These are phyloP conservation scores for Cerrena zonata DNA, from an alignment of 1,284 basidiomycete genomes.

Conservation along the genomic window DNA sequence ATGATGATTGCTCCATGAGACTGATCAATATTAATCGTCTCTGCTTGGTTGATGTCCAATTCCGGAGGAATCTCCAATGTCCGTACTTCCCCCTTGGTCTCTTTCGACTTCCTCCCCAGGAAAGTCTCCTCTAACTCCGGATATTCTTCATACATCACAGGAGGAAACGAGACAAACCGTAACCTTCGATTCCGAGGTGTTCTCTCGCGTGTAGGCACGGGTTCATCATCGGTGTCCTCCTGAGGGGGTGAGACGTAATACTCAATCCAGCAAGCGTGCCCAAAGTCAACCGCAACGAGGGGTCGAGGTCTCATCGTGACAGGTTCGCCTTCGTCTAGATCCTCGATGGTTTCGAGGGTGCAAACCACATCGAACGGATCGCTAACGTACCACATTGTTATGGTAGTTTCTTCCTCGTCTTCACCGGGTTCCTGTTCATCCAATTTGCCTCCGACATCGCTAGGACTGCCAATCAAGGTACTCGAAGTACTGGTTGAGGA, in stretches of 20 bases:
- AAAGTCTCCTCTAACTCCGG: slow-evolving; percentile 5
- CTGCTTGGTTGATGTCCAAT: slow-evolving; percentile 55
- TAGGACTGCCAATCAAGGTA: not conserved
- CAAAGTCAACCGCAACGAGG: slow-evolving; percentile 72
- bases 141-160: slow-evolving; percentile 30
- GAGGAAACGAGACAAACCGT: slow-evolving; percentile 65
- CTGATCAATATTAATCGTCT: slow-evolving; percentile 74
- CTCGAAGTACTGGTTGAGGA: not conserved
- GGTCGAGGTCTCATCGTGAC: slow-evolving; percentile 45
- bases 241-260: slow-evolving; percentile 33
- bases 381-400: slow-evolving; percentile 64
- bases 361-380: slow-evolving; percentile 67
- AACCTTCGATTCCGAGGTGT: no score
- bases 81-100: slow-evolving; percentile 43
- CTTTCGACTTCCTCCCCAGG: slow-evolving; percentile 2
- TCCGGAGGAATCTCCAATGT: slow-evolving; percentile 61
- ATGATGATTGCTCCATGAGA: slow-evolving; percentile 68
- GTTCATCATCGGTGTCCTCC: slow-evolving; percentile 19
- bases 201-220: not conserved
- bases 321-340: slow-evolving; percentile 20
- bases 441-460: slow-evolving; percentile 1
- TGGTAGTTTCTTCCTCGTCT: slow-evolving; percentile 31
- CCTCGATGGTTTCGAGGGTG: slow-evolving; percentile 43
- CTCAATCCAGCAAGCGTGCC: slow-evolving; percentile 71
- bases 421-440: not conserved